A percentile compares a stretch with the other conserved stretches of the same genome.
Conservation (phyloP, 148 eudicot species). For the Diospyros lotus region DNA sequence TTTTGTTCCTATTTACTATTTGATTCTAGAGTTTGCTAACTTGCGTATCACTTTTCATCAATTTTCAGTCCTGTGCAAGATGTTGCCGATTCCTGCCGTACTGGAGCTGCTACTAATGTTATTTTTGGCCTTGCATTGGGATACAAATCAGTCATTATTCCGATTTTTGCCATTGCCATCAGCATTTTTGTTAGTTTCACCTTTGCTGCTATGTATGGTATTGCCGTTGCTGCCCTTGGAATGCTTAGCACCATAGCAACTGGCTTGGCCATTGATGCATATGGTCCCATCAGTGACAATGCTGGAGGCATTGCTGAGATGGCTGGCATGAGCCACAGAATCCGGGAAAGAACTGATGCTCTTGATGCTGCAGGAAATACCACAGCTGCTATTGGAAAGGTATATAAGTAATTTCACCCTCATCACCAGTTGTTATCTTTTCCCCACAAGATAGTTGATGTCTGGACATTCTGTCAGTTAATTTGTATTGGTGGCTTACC, state of each 20-base stretch:
- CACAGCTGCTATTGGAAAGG: conserved; percentile 96
- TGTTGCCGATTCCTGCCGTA: conserved; percentile 91
- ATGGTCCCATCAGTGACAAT: conserved; percentile 96
- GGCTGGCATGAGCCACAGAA: conserved; percentile 95
- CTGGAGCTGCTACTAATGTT: conserved; percentile 94
- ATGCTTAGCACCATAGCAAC: conserved; percentile 93
- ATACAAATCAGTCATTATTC: conserved; percentile 84
- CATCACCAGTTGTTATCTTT: neutral
- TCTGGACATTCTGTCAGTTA: neutral
- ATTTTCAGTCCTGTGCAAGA: conserved; percentile 84
- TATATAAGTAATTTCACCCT: conserved; percentile 11
- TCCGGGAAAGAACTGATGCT: conserved; percentile 91
- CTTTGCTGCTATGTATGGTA: conserved; percentile 93
- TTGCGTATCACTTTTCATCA: conserved; percentile 12
- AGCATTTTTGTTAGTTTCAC: conserved; percentile 78
- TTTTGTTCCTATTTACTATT: neutral
- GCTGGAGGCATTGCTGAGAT: conserved; percentile 98
- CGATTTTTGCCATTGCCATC: conserved; percentile 81
- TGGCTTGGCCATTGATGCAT: conserved; percentile 91
- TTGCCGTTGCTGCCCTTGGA: conserved; percentile 90
- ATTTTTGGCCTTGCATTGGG: conserved; percentile 90
- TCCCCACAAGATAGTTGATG: neutral
- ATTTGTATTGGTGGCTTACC: neutral
- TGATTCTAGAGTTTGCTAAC: neutral
- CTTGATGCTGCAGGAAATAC: conserved; percentile 98